Conservation (phyloP, 805 yeast genomes). For the Ogataea thermomethanolica region DNA sequence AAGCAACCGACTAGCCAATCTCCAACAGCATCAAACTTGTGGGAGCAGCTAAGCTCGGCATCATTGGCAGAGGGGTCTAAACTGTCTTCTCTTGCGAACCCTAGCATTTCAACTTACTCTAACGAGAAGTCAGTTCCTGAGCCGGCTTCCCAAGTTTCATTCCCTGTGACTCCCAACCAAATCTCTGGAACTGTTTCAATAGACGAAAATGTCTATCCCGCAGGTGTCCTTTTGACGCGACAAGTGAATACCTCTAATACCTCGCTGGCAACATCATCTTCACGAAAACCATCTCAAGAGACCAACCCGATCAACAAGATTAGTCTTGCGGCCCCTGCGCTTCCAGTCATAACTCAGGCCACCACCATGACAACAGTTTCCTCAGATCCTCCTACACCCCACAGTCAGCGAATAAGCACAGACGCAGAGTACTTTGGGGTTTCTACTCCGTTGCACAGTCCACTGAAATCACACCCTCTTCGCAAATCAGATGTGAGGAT, state of each 20-base stretch:
- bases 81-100: conserved; percentile 6
- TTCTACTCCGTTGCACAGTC: conserved; percentile 13
- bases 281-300: conserved; percentile 20
- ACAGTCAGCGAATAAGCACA: conserved; percentile 11
- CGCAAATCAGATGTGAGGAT: conserved; percentile 7
- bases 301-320: conserved; percentile 30
- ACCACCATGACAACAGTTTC: conserved; percentile 33
- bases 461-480: conserved; percentile 10
- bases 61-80: conserved; percentile 8
- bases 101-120: conserved; percentile 2
- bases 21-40: conserved; percentile 18
- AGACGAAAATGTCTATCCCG: conserved; percentile 17
- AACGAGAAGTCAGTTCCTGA: conserved; percentile 5
- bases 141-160: conserved; percentile 7
- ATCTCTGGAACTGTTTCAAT: conserved; percentile 2
- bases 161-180: conserved; percentile 11
- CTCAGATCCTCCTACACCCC: conserved; percentile 22
- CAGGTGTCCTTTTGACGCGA: conserved; percentile 5
- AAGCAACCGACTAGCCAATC: conserved; percentile 16
- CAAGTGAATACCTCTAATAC: conserved; percentile 16
- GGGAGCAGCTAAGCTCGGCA: conserved; percentile 19
- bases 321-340: conserved; percentile 32
- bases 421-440: conserved; percentile 16
- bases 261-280: conserved; percentile 20
- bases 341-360: conserved; percentile 36